Percentiles rank a stretch among this genome's conserved stretches.
Conservation (phyloP, 805 yeast genomes). For the Monosporozyma solicola region DNA sequence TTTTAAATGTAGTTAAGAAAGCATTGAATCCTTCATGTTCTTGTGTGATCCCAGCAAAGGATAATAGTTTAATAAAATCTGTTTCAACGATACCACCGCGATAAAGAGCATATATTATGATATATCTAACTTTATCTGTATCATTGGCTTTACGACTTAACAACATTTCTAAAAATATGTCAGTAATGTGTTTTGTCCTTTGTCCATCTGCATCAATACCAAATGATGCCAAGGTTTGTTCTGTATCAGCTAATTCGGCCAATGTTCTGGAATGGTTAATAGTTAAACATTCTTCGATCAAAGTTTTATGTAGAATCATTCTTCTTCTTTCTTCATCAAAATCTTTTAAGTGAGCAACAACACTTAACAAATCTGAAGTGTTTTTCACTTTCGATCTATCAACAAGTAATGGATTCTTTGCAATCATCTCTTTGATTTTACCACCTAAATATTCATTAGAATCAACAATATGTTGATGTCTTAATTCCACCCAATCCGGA, state of each 20-base stretch:
- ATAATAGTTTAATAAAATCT: slow-evolving; percentile 63
- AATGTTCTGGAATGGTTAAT: slow-evolving; percentile 49
- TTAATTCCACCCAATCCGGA: slow-evolving; percentile 59
- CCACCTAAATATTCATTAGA: slow-evolving; percentile 54
- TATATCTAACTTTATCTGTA: slow-evolving; percentile 65
- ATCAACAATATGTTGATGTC: slow-evolving; percentile 69
- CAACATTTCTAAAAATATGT: slow-evolving; percentile 49
- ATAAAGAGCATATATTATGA: slow-evolving; percentile 65
- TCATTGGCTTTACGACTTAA: slow-evolving; percentile 40
- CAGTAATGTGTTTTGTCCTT: slow-evolving; percentile 50
- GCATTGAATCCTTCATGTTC: slow-evolving; percentile 34
- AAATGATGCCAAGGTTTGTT: slow-evolving; percentile 69
- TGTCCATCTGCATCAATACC: slow-evolving; percentile 65
- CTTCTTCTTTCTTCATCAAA: slow-evolving; percentile 60
- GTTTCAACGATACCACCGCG: slow-evolving; percentile 72
- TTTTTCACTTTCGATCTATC: slow-evolving; percentile 56
- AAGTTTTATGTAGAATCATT: slow-evolving; percentile 48
- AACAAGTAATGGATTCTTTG: slow-evolving; percentile 66
- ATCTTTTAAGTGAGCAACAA: slow-evolving; percentile 61
- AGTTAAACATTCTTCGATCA: slow-evolving; percentile 57
- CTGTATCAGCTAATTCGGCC: slow-evolving; percentile 72
- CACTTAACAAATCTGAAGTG: slow-evolving; percentile 64
- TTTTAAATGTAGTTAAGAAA: slow-evolving; percentile 46
- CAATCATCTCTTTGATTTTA: slow-evolving; percentile 54
- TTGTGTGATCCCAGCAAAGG: slow-evolving; percentile 39